Conservation (phyloP, 768 basidiomycete species). For the Lenzites betulinus region DNA sequence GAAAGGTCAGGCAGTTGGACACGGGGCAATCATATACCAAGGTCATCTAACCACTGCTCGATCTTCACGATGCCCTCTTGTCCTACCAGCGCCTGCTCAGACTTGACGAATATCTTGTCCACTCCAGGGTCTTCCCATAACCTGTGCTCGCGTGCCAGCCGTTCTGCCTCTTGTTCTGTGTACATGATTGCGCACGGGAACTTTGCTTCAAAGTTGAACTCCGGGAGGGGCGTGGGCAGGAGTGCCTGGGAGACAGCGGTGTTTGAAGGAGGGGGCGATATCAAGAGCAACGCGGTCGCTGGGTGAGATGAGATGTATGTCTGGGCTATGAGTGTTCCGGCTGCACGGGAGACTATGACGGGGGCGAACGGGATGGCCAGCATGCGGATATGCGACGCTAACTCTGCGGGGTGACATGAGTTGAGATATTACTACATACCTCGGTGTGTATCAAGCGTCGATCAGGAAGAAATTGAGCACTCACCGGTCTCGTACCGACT, state of each 20-base stretch:
- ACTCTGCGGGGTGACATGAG: constrained; percentile 34
- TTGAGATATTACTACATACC: not conserved
- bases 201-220: constrained; percentile 62
- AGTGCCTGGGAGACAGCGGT: constrained; percentile 31
- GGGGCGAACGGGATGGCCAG: constrained; percentile 56
- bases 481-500: constrained; percentile 43
- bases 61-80: constrained; percentile 43
- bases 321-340: constrained; percentile 59
- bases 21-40: constrained; percentile 43
- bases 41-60: constrained; percentile 56
- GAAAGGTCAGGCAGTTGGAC: not conserved
- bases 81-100: constrained; percentile 32
- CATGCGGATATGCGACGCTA: constrained; percentile 44
- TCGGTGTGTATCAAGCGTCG: not conserved
- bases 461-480: constrained; percentile 3
- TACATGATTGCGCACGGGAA: constrained; percentile 60
- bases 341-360: constrained; percentile 52
- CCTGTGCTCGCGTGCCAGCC: constrained; percentile 41
- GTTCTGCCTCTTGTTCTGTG: constrained; percentile 36
- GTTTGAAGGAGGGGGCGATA: constrained; percentile 54
- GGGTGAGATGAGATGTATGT: constrained; percentile 71
- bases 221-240: constrained; percentile 42
- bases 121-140: constrained; percentile 40
- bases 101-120: constrained; percentile 17
- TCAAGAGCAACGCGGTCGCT: constrained; percentile 60